Evolutionary conservation across 208 protist species (phyloP).

Genomic region (Naegleria fowleri): DNA sequence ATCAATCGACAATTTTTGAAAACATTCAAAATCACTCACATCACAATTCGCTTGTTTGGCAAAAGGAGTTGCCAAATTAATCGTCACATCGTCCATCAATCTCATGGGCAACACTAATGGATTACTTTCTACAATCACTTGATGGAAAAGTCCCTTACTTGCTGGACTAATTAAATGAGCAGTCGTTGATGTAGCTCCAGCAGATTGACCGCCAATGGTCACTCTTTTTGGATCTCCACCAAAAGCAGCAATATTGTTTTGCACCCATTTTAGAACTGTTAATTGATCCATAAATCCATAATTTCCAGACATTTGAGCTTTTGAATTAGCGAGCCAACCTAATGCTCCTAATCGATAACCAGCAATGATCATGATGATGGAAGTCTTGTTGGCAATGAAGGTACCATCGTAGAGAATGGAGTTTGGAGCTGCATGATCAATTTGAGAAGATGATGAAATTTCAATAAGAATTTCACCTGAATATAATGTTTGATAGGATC

Average conservation of each 20-base stretch:
- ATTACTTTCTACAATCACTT: conserved; percentile 44
- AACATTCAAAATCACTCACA: not conserved
- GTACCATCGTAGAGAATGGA: not conserved
- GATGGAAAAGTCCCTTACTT: conserved; percentile 43
- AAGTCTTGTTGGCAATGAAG: not conserved
- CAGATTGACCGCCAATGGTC: conserved; percentile 54
- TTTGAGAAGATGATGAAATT: too few relatives aligned
- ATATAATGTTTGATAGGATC: too few relatives aligned
- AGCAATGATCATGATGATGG: not conserved
- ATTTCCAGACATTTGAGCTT: conserved; percentile 29
- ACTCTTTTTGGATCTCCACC: conserved; percentile 54
- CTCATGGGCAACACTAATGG: conserved; percentile 40
- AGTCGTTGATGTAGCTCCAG: conserved; percentile 39
- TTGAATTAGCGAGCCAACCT: not conserved
- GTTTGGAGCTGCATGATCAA: too few relatives aligned
- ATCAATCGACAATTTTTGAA: not conserved
- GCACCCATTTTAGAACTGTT: conserved; percentile 53
- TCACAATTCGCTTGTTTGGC: not conserved
- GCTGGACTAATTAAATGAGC: conserved; percentile 28
- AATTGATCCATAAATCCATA: conserved; percentile 52
- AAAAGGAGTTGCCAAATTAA: not conserved
- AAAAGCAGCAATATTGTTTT: conserved; percentile 55
- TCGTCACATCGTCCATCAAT: not conserved
- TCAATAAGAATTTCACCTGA: not conserved
- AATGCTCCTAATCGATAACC: conserved; percentile 22